These are phyloP conservation scores for Tolypocladium cylindrosporum DNA, from an alignment of 2,329 filamentous ascomycete species.

Conservation along the genomic window DNA sequence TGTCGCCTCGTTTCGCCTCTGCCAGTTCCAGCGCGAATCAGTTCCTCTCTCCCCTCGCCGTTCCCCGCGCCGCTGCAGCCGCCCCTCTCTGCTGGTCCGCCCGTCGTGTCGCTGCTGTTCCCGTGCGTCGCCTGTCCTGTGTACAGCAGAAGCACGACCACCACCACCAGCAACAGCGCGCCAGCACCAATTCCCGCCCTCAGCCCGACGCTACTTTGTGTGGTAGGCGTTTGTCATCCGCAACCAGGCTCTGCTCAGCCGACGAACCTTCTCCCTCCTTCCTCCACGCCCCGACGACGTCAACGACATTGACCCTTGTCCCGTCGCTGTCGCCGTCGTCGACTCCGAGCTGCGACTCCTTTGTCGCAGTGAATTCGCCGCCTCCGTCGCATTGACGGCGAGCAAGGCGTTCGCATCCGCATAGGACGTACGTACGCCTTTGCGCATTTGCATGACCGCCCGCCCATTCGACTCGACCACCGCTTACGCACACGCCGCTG, in stretches of 20 bases:
- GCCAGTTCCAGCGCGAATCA: constrained; percentile 2
- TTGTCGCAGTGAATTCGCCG: not conserved
- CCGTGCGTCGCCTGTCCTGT: not conserved
- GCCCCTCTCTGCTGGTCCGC: not conserved
- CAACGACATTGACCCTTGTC: not conserved
- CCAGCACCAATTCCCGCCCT: not conserved
- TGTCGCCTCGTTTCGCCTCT: constrained; percentile 10
- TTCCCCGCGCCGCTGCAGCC: not conserved
- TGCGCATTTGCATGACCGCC: not conserved
- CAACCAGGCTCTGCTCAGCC: not conserved
- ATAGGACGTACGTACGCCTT: not conserved
- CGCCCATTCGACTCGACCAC: not conserved
- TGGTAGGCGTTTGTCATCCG: not conserved
- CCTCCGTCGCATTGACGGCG: not conserved
- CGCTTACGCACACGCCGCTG: not conserved
- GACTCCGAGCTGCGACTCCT: not conserved
- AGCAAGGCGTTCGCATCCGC: not conserved
- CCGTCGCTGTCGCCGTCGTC: not conserved
- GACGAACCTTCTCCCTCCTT: not conserved
- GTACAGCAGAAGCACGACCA: not conserved
- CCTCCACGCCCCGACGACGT: not conserved
- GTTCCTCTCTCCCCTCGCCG: not conserved
- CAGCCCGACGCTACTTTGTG: not conserved
- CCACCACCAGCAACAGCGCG: not conserved
- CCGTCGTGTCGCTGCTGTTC: not conserved